These are phyloP conservation scores for Claviceps maximensis DNA, from an alignment of 2,329 filamentous ascomycete species.

Conservation along the genomic window DNA sequence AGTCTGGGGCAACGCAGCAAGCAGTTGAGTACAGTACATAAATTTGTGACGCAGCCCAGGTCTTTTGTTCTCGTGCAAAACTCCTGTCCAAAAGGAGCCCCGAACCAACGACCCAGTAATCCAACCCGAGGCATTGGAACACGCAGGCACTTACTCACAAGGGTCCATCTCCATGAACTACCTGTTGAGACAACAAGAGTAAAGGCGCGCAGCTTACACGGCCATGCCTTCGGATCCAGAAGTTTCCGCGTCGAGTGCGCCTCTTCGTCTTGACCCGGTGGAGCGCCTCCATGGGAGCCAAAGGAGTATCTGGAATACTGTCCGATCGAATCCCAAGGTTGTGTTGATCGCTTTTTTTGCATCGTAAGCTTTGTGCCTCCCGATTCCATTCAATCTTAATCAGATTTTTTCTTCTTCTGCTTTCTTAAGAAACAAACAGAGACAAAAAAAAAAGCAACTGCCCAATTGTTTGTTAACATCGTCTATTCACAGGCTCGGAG, in stretches of 20 bases:
- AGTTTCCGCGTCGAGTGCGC: conserved; percentile 4
- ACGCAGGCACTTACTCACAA: no score
- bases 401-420: no score
- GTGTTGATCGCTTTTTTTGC: conserved; percentile 27
- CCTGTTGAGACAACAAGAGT: no score
- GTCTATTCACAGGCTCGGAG: conserved; percentile 26
- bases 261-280: conserved; percentile 7
- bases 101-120: no score
- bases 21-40: neutral
- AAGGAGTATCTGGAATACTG: conserved; percentile 3
- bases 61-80: no score
- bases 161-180: neutral
- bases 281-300: conserved; percentile 7
- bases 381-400: no score
- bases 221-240: conserved; percentile 8
- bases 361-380: conserved; percentile 16
- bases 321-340: conserved; percentile 22
- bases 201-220: neutral
- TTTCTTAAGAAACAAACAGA: no score
- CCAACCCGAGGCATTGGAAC: no score
- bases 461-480: neutral
- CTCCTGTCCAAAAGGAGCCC: no score
- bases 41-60: neutral
- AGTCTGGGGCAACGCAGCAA: neutral
- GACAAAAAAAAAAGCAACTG: no score